Evolutionary conservation across 495 filamentous ascomycete genomes (phyloP), one percentile per base, ranked within the genome.

Genomic region (Durotheca rogersii): DNA sequence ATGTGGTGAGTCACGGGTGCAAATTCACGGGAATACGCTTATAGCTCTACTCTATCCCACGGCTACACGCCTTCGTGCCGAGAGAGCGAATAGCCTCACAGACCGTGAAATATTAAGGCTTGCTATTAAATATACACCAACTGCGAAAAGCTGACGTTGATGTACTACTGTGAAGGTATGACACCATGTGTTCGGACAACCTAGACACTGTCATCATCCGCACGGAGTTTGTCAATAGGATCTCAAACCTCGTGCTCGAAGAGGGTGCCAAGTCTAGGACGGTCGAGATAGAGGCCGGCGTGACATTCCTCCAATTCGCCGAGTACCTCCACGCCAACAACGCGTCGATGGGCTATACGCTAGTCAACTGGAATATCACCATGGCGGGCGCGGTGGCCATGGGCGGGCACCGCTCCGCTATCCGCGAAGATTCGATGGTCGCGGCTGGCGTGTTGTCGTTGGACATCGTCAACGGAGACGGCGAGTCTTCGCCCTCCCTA

Each of bases 281-380:
- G 6, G 73, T 76, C 9, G 65, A 71, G 21, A 67, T 76, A 34
- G 73, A 76, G 36, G 72, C 70, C 6, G 73, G 74, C 9, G 72
- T 75, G 7, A 75, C 73, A 1, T 78, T 78, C 45, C 69, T 78
- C 36, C 70, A 78, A 60, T 69, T 78, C 12, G 73, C 74, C 7
- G 72, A 72, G 23, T 75, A 70, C 41, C 62, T 78, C 6, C 74
- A 78, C 37, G 59, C 58, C 9, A 56, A 67, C 12, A 64, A 57
- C 29, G 74, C 73, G 27, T 71, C 66, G 4, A 68, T 78, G 38
- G 74, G 73, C 11, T 76, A 75, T 43, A 71, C 73, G 11, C 56
- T 76, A 10, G 73, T 75, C 6, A 78, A 76, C 43, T 78, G 74
- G 74, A 76, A 78, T 27, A 78, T 78, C 47, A 75, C 68, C 5